Percentiles rank a stretch among this genome's conserved stretches.
phyloP scores from a whole-genome alignment of 768 basidiomycete genomes.

The Clitopilus passeckerianus region DNA sequence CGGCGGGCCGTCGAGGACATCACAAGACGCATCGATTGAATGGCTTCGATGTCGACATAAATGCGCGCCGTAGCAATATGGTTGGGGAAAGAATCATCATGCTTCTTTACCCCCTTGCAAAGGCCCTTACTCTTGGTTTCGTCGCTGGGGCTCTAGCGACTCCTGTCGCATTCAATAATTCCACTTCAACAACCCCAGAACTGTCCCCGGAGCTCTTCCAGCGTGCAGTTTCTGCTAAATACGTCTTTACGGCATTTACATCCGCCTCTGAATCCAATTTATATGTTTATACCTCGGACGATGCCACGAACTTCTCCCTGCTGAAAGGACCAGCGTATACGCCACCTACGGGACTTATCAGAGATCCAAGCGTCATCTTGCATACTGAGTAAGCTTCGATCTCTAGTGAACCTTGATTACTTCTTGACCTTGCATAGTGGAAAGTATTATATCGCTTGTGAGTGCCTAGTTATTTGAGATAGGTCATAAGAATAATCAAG shows the following conservation, averaged over 20 bases:
- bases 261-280: conserved; percentile 27
- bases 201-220: conserved; percentile 23
- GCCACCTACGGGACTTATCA: conserved; percentile 27
- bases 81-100: neutral
- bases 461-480: neutral
- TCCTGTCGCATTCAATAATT: conserved; percentile 3
- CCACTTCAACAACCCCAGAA: conserved; percentile 18
- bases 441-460: conserved; percentile 29
- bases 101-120: neutral
- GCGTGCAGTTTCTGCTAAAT: conserved; percentile 22
- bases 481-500: neutral
- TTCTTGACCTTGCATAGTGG: conserved; percentile 15
- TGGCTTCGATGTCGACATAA: too few species aligned
- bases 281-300: conserved; percentile 27
- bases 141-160: conserved; percentile 3
- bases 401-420: neutral
- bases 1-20: too few species aligned
- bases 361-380: conserved; percentile 28
- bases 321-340: conserved; percentile 29
- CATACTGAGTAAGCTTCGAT: conserved; percentile 23
- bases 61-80: too few species aligned
- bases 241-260: conserved; percentile 30
- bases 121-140: neutral
- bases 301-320: conserved; percentile 23
- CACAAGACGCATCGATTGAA: too few species aligned